phyloP scores from a whole-genome alignment of 2,329 filamentous ascomycete species.

The Phialophora verrucosa region DNA sequence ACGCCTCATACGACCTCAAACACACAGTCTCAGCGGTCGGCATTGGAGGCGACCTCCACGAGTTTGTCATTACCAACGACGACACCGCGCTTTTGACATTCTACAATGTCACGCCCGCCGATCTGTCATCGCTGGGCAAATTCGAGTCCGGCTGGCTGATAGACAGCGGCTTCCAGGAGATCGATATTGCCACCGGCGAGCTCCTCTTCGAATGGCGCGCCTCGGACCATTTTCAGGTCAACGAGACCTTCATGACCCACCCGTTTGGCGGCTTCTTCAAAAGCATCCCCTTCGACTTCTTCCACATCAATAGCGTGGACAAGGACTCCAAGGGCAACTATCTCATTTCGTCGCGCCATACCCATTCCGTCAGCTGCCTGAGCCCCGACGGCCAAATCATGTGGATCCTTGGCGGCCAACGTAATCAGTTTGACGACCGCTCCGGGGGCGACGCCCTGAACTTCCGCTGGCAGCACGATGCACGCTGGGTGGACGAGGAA shows the following conservation, averaged over 20 bases:
- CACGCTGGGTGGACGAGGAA: constrained; percentile 48
- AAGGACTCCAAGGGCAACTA: constrained; percentile 56
- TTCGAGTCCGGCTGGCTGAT: constrained; percentile 48
- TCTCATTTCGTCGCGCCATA: constrained; percentile 52
- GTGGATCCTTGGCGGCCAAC: constrained; percentile 59
- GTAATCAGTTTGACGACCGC: constrained; percentile 51
- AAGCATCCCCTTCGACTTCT: constrained; percentile 56
- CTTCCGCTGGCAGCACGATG: constrained; percentile 61
- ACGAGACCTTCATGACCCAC: constrained; percentile 28
- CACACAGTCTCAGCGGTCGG: constrained; percentile 27
- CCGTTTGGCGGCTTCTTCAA: constrained; percentile 30
- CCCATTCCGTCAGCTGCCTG: constrained; percentile 51
- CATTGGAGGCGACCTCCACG: constrained; percentile 39
- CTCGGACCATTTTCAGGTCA: constrained; percentile 50
- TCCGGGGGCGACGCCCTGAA: constrained; percentile 52
- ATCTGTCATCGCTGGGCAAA: constrained; percentile 38
- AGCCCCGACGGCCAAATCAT: constrained; percentile 49
- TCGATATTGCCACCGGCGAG: constrained; percentile 53
- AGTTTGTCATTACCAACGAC: constrained; percentile 34
- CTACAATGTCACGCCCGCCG: constrained; percentile 30
- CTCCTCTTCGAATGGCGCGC: constrained; percentile 57
- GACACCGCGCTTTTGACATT: constrained; percentile 34
- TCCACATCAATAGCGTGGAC: constrained; percentile 62
- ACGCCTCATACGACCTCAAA: constrained; percentile 35
- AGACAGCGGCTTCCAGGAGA: constrained; percentile 54